phyloP scores from a whole-genome alignment of 768 basidiomycete genomes.

The Floccularia luteovirens region DNA sequence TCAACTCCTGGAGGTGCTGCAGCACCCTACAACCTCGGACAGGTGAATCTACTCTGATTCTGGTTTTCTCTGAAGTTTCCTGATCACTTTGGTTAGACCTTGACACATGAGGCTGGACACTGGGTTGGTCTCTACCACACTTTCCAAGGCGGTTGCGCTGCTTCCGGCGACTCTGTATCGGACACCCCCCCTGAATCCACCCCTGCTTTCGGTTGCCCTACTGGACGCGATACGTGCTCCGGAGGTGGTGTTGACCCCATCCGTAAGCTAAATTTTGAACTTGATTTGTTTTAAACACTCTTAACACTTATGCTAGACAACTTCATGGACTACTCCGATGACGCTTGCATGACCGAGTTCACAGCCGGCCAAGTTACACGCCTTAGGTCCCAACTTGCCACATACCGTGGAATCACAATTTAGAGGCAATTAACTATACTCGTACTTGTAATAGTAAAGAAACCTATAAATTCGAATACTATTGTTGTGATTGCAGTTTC shows the following conservation, averaged over 20 bases:
- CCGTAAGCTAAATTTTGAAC: conserved; percentile 17
- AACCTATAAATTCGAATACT: too few relatives aligned
- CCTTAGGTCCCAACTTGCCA: conserved; percentile 19
- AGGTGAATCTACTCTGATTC: conserved; percentile 12
- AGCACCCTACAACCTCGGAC: conserved; percentile 32
- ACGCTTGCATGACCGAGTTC: conserved; percentile 43
- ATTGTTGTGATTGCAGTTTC: too few relatives aligned
- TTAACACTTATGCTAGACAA: conserved; percentile 26
- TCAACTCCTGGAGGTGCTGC: conserved; percentile 36
- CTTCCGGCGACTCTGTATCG: conserved; percentile 31
- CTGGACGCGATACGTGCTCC: conserved; percentile 25
- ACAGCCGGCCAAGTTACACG: conserved; percentile 33
- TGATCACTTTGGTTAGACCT: conserved; percentile 19
- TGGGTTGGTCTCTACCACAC: conserved; percentile 57
- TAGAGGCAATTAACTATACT: conserved; percentile 4
- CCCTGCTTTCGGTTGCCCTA: conserved; percentile 33
- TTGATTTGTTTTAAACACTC: background rate
- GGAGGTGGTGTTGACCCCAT: conserved; percentile 37
- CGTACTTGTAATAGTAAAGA: too few relatives aligned
- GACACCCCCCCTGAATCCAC: conserved; percentile 41
- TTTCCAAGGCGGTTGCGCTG: conserved; percentile 42
- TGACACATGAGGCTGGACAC: conserved; percentile 54
- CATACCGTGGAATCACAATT: conserved; percentile 21
- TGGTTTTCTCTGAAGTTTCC: conserved; percentile 9
- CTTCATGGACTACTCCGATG: conserved; percentile 48